phyloP scores from a whole-genome alignment of 2,329 filamentous ascomycete species.

The Diaporthe citri region DNA sequence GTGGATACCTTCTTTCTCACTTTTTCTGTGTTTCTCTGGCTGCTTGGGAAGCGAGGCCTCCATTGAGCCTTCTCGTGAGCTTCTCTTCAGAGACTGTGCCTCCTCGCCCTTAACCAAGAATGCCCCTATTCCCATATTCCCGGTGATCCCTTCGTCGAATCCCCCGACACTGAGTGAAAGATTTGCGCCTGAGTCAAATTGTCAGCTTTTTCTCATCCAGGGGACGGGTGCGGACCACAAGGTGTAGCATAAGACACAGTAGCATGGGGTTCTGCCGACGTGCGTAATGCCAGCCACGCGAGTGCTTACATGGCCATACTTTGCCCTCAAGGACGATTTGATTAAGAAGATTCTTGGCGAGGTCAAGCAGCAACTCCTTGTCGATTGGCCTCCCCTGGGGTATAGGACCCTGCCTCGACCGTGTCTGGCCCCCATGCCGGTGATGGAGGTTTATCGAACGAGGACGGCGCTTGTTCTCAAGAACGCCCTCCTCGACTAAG shows the following conservation, averaged over 20 bases:
- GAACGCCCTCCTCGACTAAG: slow-evolving; percentile 88
- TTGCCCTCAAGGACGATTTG: slow-evolving; percentile 83
- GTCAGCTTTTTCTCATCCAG: not conserved
- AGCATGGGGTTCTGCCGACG: not conserved
- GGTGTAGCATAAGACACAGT: not conserved
- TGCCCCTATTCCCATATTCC: slow-evolving; percentile 86
- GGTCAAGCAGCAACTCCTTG: slow-evolving; percentile 78
- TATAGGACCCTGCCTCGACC: slow-evolving; percentile 82
- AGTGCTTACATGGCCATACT: slow-evolving; percentile 80
- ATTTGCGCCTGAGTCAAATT: slow-evolving; percentile 64
- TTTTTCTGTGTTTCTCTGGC: slow-evolving; percentile 58
- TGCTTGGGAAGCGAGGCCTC: slow-evolving; percentile 49
- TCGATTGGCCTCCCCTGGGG: slow-evolving; percentile 80
- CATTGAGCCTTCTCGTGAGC: slow-evolving; percentile 45
- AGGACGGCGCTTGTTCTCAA: slow-evolving; percentile 88
- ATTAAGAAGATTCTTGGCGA: slow-evolving; percentile 80
- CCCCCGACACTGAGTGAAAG: slow-evolving; percentile 90
- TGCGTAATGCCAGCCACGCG: not conserved
- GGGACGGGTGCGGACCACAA: not conserved
- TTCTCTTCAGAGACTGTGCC: slow-evolving; percentile 65
- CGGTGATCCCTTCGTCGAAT: slow-evolving; percentile 87
- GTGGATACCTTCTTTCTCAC: slow-evolving; percentile 65
- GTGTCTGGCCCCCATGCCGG: slow-evolving; percentile 78
- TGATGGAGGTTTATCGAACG: slow-evolving; percentile 89
- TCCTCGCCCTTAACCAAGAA: slow-evolving; percentile 86